Evolutionary conservation across 2,329 filamentous ascomycete genomes (phyloP), one percentile per base, ranked within the genome.

Genomic region (Ambrosiella cleistominuta): DNA sequence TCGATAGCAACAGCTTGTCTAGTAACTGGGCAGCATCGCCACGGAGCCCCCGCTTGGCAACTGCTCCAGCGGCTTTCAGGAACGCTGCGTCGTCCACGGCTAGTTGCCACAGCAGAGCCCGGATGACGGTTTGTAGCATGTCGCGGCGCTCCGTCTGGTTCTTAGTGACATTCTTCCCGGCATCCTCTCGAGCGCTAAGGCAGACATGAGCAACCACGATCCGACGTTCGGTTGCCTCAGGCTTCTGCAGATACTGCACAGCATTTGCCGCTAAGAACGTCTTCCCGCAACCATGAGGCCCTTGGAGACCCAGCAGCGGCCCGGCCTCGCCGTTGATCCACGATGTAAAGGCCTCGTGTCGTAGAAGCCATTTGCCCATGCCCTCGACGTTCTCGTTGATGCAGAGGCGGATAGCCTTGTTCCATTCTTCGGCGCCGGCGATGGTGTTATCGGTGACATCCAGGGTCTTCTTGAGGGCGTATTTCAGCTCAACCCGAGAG

Each of bases 251-350:
- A 42, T 52, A 19, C 39, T 49, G 12, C 13, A 35, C 37, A 12
- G 27, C 27, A 49, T 49, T 39, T 15, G 56, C 56, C n/a, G 56
- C 56, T 37, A 57, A 15, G 42, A 40, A 57, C 7, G 56, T 53
- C 47, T 52, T 42, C 11, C 56, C 56, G n/a, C 56, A 52, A 9
- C 56, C 45, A 9, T 50, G 38, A 7, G 56, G 47, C 11, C 47
- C 56, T 8, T 51, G 3, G 5, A 57, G 36, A 17, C 49, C 44
- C 13, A 57, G 35, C 7, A 57, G 37, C 1, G 39, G 36, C 3
- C 51, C 51, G 12, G 19, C 15, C 11, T 38, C 5, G n/a, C 9
- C 44, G 12, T 44, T 36, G 6, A 37, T 19, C 55, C 55, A 57
- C n/a, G 36, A 35, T 11, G 35, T n/a, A 11, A 57, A 49, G n/a